Percentiles rank a stretch among this genome's conserved stretches.
Evolutionary conservation across 192 early-diverging fungal species (phyloP).

Genomic region (Dissophora globulifera): DNA sequence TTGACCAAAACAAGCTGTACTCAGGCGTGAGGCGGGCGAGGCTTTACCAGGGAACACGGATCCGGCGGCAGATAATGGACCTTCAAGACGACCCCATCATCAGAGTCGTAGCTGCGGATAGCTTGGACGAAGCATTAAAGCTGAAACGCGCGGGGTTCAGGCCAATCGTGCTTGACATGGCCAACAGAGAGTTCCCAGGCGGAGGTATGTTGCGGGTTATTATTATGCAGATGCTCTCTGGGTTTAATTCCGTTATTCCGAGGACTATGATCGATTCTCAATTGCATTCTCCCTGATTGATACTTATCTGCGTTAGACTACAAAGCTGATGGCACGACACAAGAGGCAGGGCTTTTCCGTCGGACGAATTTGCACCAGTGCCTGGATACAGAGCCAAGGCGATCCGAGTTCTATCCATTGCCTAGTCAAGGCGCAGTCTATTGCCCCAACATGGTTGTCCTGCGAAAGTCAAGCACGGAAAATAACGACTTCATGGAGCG

Average conservation of each 20-base stretch:
- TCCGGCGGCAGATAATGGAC: constrained; percentile 51
- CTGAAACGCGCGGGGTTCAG: constrained; percentile 53
- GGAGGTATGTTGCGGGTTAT: constrained; percentile 30
- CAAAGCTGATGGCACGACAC: constrained; percentile 42
- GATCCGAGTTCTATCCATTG: constrained; percentile 54
- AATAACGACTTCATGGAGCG: constrained; percentile 48
- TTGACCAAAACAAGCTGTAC: constrained; percentile 42
- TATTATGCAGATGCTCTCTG: neutral
- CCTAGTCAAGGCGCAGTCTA: constrained; percentile 54
- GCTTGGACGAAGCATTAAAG: constrained; percentile 42
- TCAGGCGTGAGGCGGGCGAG: constrained; percentile 44
- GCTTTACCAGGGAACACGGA: constrained; percentile 35
- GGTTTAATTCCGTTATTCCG: neutral
- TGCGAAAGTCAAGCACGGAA: constrained; percentile 42
- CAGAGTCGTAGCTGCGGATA: constrained; percentile 46
- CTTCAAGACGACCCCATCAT: constrained; percentile 42
- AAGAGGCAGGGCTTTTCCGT: constrained; percentile 57
- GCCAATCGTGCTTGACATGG: constrained; percentile 59
- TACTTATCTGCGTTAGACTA: constrained; percentile 26
- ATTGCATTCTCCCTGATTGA: neutral
- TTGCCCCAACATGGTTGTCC: constrained; percentile 55
- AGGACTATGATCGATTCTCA: neutral
- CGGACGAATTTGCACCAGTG: constrained; percentile 57
- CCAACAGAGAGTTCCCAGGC: constrained; percentile 48
- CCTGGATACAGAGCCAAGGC: constrained; percentile 47